Evolutionary conservation across 176 grass and related monocot genomes (phyloP).

Genomic region (Phyllostachys edulis): DNA sequence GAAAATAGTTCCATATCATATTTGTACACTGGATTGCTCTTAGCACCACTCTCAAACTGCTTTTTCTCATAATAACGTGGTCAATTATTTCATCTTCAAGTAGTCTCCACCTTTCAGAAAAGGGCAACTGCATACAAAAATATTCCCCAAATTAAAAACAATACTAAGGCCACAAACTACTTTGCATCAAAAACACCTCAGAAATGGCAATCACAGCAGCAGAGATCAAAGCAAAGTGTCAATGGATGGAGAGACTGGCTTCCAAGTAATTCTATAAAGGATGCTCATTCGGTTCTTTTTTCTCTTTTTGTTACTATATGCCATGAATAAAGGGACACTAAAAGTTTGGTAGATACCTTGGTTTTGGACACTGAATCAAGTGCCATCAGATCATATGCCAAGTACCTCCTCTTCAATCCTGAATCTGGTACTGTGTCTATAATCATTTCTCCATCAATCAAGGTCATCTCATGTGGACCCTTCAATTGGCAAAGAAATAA

Average conservation of each 20-base stretch:
- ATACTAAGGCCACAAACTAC: background rate
- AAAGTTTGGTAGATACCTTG: conserved; percentile 44
- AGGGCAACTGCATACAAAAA: conserved; percentile 68
- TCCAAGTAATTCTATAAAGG: conserved; percentile 10
- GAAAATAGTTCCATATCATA: conserved; percentile 99
- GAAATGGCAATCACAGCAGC: background rate
- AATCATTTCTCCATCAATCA: conserved; percentile 99
- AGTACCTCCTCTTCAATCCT: conserved; percentile 87
- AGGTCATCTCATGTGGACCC: conserved; percentile 75
- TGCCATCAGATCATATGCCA: conserved; percentile 91
- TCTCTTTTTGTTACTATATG: background rate
- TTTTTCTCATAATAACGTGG: conserved; percentile 74
- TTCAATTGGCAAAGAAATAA: conserved; percentile 40
- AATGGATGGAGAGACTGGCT: background rate
- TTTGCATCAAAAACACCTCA: background rate
- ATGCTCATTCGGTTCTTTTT: background rate
- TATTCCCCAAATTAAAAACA: conserved; percentile 21
- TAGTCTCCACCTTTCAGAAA: conserved; percentile 95
- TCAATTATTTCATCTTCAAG: conserved; percentile 91
- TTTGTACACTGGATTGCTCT: conserved; percentile 80
- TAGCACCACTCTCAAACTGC: conserved; percentile 73
- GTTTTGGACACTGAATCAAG: conserved; percentile 61
- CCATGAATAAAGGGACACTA: background rate
- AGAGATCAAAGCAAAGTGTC: background rate
- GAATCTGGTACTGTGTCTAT: conserved; percentile 88